These are phyloP conservation scores for Santalum album DNA, from an alignment of 164 flowering plant species.

Conservation along the genomic window DNA sequence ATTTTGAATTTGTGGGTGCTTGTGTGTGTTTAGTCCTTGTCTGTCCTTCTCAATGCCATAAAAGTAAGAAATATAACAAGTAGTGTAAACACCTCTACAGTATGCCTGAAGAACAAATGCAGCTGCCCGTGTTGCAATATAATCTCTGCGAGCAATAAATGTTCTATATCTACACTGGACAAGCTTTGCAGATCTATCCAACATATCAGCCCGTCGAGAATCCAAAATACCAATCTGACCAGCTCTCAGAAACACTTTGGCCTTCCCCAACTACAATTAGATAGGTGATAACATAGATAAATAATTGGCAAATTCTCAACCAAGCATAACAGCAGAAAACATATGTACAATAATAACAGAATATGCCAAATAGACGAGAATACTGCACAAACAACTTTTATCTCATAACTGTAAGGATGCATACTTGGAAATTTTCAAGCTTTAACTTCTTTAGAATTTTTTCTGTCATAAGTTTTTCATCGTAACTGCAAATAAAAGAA, in stretches of 20 bases:
- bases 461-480: constrained; percentile 57
- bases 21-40: too few species aligned
- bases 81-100: constrained; percentile 55
- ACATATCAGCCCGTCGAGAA: constrained; percentile 71
- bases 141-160: constrained; percentile 51
- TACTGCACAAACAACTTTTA: constrained; percentile 1
- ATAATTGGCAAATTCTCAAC: background rate
- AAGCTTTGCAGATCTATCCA: constrained; percentile 70
- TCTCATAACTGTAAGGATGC: constrained; percentile 7
- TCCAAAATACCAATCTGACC: constrained; percentile 91
- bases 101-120: constrained; percentile 63
- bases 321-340: background rate
- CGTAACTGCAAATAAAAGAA: constrained; percentile 42
- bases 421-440: constrained; percentile 84
- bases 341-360: background rate
- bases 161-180: constrained; percentile 63
- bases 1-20: too few species aligned
- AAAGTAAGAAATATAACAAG: background rate
- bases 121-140: constrained; percentile 36
- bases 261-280: constrained; percentile 61
- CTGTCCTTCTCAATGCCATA: too few species aligned
- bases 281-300: background rate
- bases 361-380: background rate
- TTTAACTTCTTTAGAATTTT: constrained; percentile 62
- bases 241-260: constrained; percentile 87